phyloP scores from a whole-genome alignment of 2,329 filamentous ascomycete genomes.

The Botrytis medusae region DNA sequence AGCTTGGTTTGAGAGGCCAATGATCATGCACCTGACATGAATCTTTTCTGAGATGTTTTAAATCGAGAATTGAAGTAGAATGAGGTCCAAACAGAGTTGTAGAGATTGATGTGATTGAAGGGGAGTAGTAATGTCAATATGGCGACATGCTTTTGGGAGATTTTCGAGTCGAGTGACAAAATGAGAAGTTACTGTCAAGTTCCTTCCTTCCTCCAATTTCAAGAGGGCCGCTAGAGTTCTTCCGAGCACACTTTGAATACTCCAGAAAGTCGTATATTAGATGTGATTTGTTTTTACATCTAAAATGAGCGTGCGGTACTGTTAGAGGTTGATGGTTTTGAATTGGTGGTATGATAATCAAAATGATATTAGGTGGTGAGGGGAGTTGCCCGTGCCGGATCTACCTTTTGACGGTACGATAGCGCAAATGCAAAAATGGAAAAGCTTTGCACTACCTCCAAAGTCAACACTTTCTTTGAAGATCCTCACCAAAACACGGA shows the following conservation, averaged over 20 bases:
- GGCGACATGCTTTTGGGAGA: neutral
- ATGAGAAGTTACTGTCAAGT: neutral
- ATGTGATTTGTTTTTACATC: neutral
- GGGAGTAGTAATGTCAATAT: neutral
- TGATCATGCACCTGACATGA: slow-evolving; percentile 24
- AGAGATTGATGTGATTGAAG: slow-evolving; percentile 1
- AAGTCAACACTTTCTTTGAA: slow-evolving; percentile 14
- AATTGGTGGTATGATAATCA: neutral
- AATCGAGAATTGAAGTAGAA: neutral
- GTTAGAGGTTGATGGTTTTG: neutral
- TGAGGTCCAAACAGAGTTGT: slow-evolving; percentile 30
- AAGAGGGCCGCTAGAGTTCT: neutral
- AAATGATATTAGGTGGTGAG: neutral
- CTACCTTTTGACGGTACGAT: slow-evolving; percentile 7
- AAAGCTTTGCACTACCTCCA: slow-evolving; percentile 7
- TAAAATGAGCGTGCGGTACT: neutral
- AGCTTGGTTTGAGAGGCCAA: slow-evolving; percentile 20
- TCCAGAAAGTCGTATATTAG: neutral
- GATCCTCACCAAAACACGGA: slow-evolving; percentile 15
- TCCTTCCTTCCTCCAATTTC: slow-evolving; percentile 3
- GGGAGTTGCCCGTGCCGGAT: neutral
- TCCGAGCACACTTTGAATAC: neutral
- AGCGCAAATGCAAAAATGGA: neutral
- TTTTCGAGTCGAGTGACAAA: neutral
- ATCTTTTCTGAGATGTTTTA: neutral